Base-by-base conservation (phyloP, 352 stramenopile genomes). In the Plasmopara halstedii region DNA sequence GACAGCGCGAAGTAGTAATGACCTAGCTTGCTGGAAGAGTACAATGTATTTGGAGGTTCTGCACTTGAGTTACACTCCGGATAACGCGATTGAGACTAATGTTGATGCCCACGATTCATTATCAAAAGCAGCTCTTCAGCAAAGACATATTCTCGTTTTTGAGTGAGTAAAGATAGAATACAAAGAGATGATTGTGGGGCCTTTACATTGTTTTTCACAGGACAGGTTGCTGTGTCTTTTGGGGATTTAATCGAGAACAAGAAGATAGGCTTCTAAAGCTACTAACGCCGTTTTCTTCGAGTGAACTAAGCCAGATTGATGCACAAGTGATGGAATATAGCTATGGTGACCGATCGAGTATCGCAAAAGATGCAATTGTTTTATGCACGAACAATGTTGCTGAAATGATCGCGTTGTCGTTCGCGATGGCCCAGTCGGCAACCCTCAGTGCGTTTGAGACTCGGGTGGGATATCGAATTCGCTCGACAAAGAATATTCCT, bases 391-490 rank as follows among this genome's bases (percentile, higher is more conserved):
- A 58, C 10, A 81, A 58, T 15, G 67, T 86, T 26, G 67, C 75
- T 2, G 88, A 97, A 59, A 95, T 93, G 53, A 77, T 97, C 4
- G 84, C 87, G 15, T 73, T 97, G 9, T 92, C 75, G 10, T 97
- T 95, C 58, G 87, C 90, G 9, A 84, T 97, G 67, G 75, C 88
- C 6, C 91, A 97, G 62, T 96, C 83, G 13, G 81, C 80, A 20
- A 95, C 95, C 46, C 65, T 97, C 13, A 83, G 93, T 35, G 82
- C 96, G 4, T 97, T 96, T 60, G 91, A 97, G 56, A 77, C 81
- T 40, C 77, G 79, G 36, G 80, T 95, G 27, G 81, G 95, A 50
- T 58, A 84, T 11, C 82, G 73, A 9, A 95, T 94, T 34, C 72
- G 70, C 29, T 83, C 75, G 22, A 91, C 82, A 20, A 82, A 81